These are phyloP conservation scores for Malus domestica DNA, from an alignment of 306 rosid species.

Conservation along the genomic window DNA sequence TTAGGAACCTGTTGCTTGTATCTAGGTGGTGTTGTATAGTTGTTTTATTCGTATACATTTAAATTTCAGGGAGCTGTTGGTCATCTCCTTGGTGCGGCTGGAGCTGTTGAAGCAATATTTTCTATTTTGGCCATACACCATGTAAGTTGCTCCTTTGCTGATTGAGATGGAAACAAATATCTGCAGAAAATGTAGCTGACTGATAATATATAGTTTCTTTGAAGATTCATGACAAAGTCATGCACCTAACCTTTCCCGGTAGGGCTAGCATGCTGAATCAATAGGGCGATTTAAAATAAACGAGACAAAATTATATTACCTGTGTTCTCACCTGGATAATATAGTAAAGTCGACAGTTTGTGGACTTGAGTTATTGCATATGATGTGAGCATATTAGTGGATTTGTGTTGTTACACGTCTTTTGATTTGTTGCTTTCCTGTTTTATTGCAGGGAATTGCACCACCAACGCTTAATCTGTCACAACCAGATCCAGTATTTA, in stretches of 20 bases:
- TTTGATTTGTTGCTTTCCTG: background rate
- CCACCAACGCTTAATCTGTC: conserved; percentile 84
- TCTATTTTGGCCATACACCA: conserved; percentile 63
- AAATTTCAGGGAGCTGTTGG: conserved; percentile 79
- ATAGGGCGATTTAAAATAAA: background rate
- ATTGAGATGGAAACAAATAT: background rate
- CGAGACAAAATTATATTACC: background rate
- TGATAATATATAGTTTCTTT: background rate
- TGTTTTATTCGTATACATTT: background rate
- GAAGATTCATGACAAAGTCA: background rate
- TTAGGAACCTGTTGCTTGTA: background rate
- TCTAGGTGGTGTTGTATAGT: background rate
- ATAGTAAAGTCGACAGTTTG: background rate
- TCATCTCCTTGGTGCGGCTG: conserved; percentile 96
- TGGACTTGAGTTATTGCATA: conserved; percentile 10
- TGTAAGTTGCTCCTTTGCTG: conserved; percentile 31
- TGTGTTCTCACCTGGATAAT: background rate
- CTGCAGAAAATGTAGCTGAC: background rate
- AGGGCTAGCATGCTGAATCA: background rate
- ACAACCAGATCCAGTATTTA: conserved; percentile 71
- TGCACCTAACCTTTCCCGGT: background rate
- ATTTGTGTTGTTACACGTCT: background rate
- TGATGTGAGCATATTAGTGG: background rate
- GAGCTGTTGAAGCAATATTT: conserved; percentile 96
- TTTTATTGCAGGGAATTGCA: conserved; percentile 64